phyloP scores from a whole-genome alignment of 257 asterid genomes.

The Petrea volubilis region DNA sequence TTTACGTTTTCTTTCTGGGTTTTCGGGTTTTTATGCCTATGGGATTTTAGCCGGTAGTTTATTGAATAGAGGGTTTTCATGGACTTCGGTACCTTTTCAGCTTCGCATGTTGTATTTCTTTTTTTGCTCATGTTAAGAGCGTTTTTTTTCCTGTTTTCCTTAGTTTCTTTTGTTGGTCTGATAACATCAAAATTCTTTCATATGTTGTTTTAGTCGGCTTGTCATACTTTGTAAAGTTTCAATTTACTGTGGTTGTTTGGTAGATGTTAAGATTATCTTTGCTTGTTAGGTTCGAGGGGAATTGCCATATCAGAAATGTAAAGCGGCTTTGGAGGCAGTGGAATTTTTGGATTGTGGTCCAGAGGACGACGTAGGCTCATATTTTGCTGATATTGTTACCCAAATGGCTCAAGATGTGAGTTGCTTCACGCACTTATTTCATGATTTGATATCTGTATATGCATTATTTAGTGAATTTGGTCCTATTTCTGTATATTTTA shows the following conservation, averaged over 20 bases:
- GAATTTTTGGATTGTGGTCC: conserved; percentile 69
- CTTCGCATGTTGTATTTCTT: neutral
- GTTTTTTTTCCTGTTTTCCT: neutral
- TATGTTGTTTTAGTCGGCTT: neutral
- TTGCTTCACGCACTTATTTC: conserved; percentile 13
- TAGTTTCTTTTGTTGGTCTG: neutral
- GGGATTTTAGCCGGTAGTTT: neutral
- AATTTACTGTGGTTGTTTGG: neutral
- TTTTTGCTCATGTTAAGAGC: neutral
- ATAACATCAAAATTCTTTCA: neutral
- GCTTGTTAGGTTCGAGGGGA: conserved; percentile 81
- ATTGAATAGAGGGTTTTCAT: neutral
- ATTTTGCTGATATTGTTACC: conserved; percentile 89
- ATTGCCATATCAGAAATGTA: conserved; percentile 84
- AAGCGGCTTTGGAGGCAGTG: conserved; percentile 86
- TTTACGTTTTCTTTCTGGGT: neutral
- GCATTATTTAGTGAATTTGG: neutral
- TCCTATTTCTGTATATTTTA: neutral
- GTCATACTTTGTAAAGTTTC: neutral
- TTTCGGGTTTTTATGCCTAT: neutral
- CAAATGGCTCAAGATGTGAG: conserved; percentile 98
- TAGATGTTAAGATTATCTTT: conserved; percentile 15
- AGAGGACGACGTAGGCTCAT: conserved; percentile 84
- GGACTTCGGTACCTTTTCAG: neutral
- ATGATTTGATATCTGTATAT: neutral